phyloP scores from a whole-genome alignment of 2,329 filamentous ascomycete species.

The Magnaporthiopsis incrustans region DNA sequence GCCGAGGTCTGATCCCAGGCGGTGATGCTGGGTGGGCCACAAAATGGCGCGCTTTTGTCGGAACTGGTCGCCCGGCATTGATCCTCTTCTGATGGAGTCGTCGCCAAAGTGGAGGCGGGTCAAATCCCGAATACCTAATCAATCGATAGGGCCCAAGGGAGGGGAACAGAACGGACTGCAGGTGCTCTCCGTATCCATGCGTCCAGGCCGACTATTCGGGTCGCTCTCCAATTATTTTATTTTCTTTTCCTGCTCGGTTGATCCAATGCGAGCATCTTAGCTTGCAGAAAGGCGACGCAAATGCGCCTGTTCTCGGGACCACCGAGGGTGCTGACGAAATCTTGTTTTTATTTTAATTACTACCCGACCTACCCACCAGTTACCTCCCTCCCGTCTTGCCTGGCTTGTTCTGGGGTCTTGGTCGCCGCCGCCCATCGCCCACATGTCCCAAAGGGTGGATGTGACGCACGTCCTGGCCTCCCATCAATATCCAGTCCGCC shows the following conservation, averaged over 20 bases:
- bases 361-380: too few relatives aligned
- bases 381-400: too few relatives aligned
- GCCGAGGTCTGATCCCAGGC: not conserved
- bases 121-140: not conserved
- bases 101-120: not conserved
- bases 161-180: not conserved
- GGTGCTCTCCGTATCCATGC: not conserved
- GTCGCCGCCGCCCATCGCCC: too few relatives aligned
- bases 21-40: too few relatives aligned
- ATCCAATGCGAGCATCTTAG: too few relatives aligned
- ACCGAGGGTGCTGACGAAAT: too few relatives aligned
- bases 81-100: not conserved
- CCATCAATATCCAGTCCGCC: not conserved
- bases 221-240: not conserved
- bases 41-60: not conserved
- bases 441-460: not conserved
- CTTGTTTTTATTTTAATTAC: too few relatives aligned
- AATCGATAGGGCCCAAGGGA: not conserved
- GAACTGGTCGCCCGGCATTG: not conserved
- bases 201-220: not conserved
- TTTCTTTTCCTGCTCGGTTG: not conserved
- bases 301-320: not conserved
- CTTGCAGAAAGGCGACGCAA: not conserved
- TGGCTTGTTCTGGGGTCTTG: too few relatives aligned
- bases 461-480: not conserved